phyloP scores from a whole-genome alignment of 768 basidiomycete species.

The Podaxis mareebaensis region DNA sequence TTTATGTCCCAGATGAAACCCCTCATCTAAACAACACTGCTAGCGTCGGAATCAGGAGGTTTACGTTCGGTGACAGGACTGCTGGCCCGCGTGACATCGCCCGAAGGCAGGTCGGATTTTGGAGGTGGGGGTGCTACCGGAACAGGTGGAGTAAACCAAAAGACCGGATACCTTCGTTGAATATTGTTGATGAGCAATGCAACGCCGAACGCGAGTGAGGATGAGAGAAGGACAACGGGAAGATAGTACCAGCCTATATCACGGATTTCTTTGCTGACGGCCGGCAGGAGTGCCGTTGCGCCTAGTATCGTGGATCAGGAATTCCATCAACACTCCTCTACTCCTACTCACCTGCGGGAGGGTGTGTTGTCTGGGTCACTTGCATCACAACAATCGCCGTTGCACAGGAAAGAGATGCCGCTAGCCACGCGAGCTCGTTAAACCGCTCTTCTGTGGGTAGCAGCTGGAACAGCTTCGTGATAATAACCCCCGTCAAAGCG shows the following conservation, averaged over 20 bases:
- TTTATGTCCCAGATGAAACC: neutral
- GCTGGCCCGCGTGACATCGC: neutral
- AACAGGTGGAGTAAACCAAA: constrained; percentile 38
- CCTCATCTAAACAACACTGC: neutral
- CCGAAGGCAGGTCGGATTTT: neutral
- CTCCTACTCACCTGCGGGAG: constrained; percentile 44
- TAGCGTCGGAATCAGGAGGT: neutral
- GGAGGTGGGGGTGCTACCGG: constrained; percentile 2
- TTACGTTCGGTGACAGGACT: neutral
- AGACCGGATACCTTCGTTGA: constrained; percentile 49
- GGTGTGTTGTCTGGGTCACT: constrained; percentile 51
- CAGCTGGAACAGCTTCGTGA: constrained; percentile 52
- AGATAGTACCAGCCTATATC: constrained; percentile 55
- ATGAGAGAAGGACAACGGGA: constrained; percentile 50
- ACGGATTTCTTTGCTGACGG: constrained; percentile 40
- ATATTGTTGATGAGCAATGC: constrained; percentile 53
- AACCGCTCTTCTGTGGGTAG: constrained; percentile 43
- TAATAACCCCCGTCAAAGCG: constrained; percentile 46
- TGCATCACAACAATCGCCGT: constrained; percentile 49
- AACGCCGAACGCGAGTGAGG: constrained; percentile 41
- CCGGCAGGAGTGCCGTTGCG: constrained; percentile 54
- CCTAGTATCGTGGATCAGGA: constrained; percentile 26
- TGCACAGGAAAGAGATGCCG: constrained; percentile 46
- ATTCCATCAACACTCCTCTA: neutral
- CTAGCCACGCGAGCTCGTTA: constrained; percentile 48